These are phyloP conservation scores for Ceratocystis diversiconidia DNA, from an alignment of 2,329 filamentous ascomycete species.

Conservation along the genomic window DNA sequence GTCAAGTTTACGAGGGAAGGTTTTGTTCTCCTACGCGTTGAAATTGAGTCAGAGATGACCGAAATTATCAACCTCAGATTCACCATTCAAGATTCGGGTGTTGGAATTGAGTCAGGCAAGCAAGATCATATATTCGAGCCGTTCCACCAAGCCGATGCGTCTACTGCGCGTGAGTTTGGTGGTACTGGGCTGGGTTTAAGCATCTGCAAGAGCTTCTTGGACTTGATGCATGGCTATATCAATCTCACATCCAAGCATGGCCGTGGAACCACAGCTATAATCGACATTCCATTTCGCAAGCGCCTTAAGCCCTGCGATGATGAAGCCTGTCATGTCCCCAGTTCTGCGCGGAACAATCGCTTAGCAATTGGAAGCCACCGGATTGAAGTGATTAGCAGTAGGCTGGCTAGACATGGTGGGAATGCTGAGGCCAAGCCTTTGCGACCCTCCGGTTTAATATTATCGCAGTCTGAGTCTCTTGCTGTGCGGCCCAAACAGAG, in stretches of 20 bases:
- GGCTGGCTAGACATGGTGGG: too few species aligned
- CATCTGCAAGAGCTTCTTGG: conserved; percentile 67
- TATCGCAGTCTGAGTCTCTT: not conserved
- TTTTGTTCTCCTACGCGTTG: conserved; percentile 50
- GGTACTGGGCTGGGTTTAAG: conserved; percentile 66
- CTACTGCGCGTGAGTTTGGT: conserved; percentile 63
- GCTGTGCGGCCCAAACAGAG: not conserved
- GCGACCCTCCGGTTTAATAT: not conserved
- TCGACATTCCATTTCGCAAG: conserved; percentile 65
- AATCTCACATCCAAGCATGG: conserved; percentile 52
- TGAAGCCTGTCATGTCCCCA: not conserved
- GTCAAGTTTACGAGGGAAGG: conserved; percentile 63
- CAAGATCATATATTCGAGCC: conserved; percentile 60
- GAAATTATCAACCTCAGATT: conserved; percentile 57
- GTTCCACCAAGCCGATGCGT: conserved; percentile 70
- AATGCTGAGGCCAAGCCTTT: not conserved
- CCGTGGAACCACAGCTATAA: conserved; percentile 57
- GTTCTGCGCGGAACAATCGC: not conserved
- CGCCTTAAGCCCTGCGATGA: conserved; percentile 1
- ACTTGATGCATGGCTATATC: conserved; percentile 68
- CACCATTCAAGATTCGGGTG: conserved; percentile 61
- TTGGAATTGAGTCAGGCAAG: conserved; percentile 68
- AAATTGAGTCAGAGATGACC: conserved; percentile 46
- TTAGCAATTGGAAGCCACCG: not conserved
- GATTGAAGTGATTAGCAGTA: not conserved